Percentiles rank a stretch among this genome's conserved stretches.
These are phyloP conservation scores for Amanita subjunquillea DNA, from an alignment of 768 basidiomycete species.

Conservation along the genomic window DNA sequence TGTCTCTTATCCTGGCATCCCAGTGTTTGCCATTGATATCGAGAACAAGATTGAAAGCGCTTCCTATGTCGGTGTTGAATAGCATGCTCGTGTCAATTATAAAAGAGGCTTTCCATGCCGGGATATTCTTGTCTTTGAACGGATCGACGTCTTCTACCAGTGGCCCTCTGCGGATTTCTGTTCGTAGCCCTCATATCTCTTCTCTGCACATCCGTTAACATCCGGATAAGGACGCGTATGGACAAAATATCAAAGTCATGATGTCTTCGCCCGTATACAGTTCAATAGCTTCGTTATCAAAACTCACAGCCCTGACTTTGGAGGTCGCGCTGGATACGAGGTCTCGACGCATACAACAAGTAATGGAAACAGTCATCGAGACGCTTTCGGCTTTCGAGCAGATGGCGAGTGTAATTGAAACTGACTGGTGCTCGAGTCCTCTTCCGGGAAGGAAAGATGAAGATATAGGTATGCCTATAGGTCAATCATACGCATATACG, in stretches of 20 bases:
- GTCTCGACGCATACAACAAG: slow-evolving; percentile 17
- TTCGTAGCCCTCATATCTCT: slow-evolving; percentile 9
- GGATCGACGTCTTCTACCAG: slow-evolving; percentile 9
- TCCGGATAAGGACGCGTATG: slow-evolving; percentile 12
- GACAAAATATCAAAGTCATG: slow-evolving; percentile 18
- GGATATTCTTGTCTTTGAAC: slow-evolving; percentile 36
- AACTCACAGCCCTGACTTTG: slow-evolving; percentile 23
- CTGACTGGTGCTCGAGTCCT: slow-evolving; percentile 34
- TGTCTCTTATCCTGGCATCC: slow-evolving; percentile 47
- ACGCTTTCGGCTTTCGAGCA: slow-evolving; percentile 20
- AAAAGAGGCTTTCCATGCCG: slow-evolving; percentile 42
- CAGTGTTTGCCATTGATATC: slow-evolving; percentile 50
- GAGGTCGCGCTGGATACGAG: slow-evolving; percentile 26
- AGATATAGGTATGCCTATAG: slow-evolving; percentile 18
- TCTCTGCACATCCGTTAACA: not conserved
- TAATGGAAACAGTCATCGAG: slow-evolving; percentile 18
- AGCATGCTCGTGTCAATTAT: slow-evolving; percentile 34
- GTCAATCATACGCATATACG: not conserved
- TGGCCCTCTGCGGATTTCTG: slow-evolving; percentile 21
- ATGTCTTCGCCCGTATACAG: slow-evolving; percentile 12
- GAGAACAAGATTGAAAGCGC: slow-evolving; percentile 41
- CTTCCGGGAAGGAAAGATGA: slow-evolving; percentile 23
- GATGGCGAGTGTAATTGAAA: slow-evolving; percentile 34
- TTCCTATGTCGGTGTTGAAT: slow-evolving; percentile 41
- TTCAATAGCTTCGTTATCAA: slow-evolving; percentile 19